Base-by-base conservation (phyloP, 306 rosid species). In the Rubus idaeus region DNA sequence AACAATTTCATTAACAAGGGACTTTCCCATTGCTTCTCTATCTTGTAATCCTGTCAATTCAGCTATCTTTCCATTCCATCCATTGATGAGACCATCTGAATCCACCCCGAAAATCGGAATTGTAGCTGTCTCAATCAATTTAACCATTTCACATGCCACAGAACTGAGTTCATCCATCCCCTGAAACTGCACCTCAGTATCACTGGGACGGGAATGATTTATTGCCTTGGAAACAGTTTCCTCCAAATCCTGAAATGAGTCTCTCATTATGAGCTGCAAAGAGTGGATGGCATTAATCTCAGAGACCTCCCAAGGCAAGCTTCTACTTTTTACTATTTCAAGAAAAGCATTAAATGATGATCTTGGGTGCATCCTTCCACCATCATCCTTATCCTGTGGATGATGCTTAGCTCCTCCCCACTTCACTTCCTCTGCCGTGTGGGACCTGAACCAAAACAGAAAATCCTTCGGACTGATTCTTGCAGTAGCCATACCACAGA, bases 401-500 rank as follows among this genome's bases (percentile, higher is more conserved):
- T 91, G 92, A 69, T 93, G 91, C 84, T 91, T 93, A 50, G 98
- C 93, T 80, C 93, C 97, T 70, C 96, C 96, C 98, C 97, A 91
- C 64, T 84, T 85, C 45, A 88, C 62, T 84, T 91, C 97, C 82
- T 87, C 83, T 30, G 96, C 93, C 23, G 82, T 79, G 77, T 87
- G 93, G 72, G 96, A 89, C 77, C 97, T 80, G 77, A 89, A 93
- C 98, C 98, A 93, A 83, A 93, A 93, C 84, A 93, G 74, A 85
- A 88, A 88, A 88, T 93, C 90, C 16, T 83, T 87, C 6, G 85
- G 70, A 61, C 71, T 80, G 78, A 91, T 86, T 80, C 84, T 83
- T 37, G 97, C 97, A 7, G 87, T 69, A 53, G 93, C 92, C 90
- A 91, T 83, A 74, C 97, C 97, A 79, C 96, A 91, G 67, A 93